phyloP scores from a whole-genome alignment of 2,329 filamentous ascomycete species.

The Fusarium veterinarium region DNA sequence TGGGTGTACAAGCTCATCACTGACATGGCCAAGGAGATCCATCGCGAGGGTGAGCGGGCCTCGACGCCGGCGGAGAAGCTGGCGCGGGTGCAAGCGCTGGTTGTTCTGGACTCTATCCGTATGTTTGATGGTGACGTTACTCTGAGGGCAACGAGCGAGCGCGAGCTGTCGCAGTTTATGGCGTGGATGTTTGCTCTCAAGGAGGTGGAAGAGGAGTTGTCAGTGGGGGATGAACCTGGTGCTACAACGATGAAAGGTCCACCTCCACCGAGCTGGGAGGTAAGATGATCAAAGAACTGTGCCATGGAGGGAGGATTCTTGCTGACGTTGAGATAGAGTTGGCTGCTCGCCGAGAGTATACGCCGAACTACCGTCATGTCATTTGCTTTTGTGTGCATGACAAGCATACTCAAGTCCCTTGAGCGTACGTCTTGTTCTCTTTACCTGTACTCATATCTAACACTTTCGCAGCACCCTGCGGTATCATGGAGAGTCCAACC shows the following conservation, averaged over 20 bases:
- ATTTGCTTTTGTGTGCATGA: constrained; percentile 49
- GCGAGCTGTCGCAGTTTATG: constrained; percentile 51
- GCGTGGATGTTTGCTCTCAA: constrained; percentile 53
- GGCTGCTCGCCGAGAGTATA: constrained; percentile 57
- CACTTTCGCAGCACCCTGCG: constrained; percentile 23
- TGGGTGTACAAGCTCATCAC: constrained; percentile 55
- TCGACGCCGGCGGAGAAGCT: constrained; percentile 53
- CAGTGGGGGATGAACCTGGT: constrained; percentile 40
- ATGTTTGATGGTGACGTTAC: constrained; percentile 58
- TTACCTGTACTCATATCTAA: not conserved
- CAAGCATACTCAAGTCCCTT: constrained; percentile 49
- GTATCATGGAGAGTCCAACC: constrained; percentile 22
- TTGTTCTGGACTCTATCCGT: constrained; percentile 56
- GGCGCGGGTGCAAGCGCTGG: constrained; percentile 56
- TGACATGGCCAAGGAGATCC: constrained; percentile 53
- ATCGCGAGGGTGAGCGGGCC: constrained; percentile 49
- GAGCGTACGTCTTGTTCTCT: constrained; percentile 43
- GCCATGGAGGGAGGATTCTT: not conserved
- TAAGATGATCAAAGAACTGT: constrained; percentile 23
- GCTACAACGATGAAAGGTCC: constrained; percentile 43
- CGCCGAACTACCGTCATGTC: constrained; percentile 53
- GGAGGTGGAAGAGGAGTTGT: constrained; percentile 50
- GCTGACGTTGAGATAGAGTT: constrained; percentile 44
- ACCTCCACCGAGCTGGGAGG: constrained; percentile 58
- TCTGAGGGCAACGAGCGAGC: constrained; percentile 55